A percentile compares a stretch with the other conserved stretches of the same genome.
Evolutionary conservation across 805 yeast species (phyloP).

Genomic region (Nakazawaea ishiwadae): DNA sequence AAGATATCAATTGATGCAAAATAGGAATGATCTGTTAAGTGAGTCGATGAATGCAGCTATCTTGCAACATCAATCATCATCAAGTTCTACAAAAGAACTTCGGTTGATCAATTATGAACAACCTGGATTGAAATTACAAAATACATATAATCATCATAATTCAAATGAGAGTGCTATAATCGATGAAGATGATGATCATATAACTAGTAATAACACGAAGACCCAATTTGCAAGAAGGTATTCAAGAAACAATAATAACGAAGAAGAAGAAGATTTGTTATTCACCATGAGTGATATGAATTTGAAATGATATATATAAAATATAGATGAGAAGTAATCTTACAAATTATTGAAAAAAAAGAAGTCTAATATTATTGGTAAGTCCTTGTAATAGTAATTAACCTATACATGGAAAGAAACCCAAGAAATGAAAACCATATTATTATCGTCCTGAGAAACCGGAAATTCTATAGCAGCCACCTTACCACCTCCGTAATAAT

Average conservation of each 20-base stretch:
- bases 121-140: not conserved
- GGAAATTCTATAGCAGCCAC: no score
- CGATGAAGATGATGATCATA: slow-evolving; percentile 26
- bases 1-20: slow-evolving; percentile 14
- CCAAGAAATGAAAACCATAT: not conserved
- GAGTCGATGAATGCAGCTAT: slow-evolving; percentile 15
- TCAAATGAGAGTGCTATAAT: slow-evolving; percentile 26
- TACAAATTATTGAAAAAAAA: not conserved
- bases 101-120: slow-evolving; percentile 8
- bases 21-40: slow-evolving; percentile 15
- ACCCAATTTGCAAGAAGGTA: slow-evolving; percentile 3
- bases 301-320: slow-evolving; percentile 3
- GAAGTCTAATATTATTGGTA: not conserved
- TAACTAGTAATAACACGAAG: not conserved
- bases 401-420: not conserved
- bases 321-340: not conserved
- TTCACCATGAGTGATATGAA: slow-evolving; percentile 73
- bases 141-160: slow-evolving; percentile 11
- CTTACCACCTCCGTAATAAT: no score
- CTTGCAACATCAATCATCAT: slow-evolving; percentile 8
- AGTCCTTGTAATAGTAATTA: no score
- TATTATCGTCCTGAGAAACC: not conserved
- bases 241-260: slow-evolving; percentile 28
- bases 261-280: slow-evolving; percentile 62
- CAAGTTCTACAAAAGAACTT: not conserved